These are phyloP conservation scores for Trichocladium antarcticum DNA, from an alignment of 495 filamentous ascomycete genomes.

Conservation along the genomic window DNA sequence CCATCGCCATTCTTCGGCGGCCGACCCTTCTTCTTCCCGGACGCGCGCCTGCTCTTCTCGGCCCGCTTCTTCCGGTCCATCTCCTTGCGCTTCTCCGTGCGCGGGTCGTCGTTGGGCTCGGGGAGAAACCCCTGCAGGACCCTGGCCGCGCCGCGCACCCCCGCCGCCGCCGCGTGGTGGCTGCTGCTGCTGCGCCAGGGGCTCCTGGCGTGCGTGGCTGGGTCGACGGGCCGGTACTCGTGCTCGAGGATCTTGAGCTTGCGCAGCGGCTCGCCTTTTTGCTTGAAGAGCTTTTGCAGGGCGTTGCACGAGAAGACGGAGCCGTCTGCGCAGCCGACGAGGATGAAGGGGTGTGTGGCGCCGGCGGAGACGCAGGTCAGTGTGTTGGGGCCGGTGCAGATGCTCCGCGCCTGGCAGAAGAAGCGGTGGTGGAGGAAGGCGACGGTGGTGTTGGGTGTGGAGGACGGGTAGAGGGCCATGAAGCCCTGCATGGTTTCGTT, in stretches of 20 bases:
- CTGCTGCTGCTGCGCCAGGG: not conserved
- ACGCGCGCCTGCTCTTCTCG: conserved; percentile 47
- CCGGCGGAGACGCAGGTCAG: conserved; percentile 36
- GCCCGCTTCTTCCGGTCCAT: conserved; percentile 43
- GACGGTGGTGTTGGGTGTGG: conserved; percentile 36
- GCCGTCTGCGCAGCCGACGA: conserved; percentile 36
- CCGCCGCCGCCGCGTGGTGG: not conserved
- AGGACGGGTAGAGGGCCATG: conserved; percentile 35
- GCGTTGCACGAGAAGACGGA: conserved; percentile 37
- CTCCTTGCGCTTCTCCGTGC: conserved; percentile 52
- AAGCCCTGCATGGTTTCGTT: conserved; percentile 37
- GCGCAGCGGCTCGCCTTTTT: conserved; percentile 31
- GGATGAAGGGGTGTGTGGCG: conserved; percentile 33
- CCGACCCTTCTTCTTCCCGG: conserved; percentile 39
- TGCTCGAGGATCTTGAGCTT: conserved; percentile 40
- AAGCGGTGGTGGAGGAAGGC: conserved; percentile 36
- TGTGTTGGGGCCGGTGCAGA: conserved; percentile 34
- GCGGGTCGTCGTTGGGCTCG: conserved; percentile 54
- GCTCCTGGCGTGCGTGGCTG: not conserved
- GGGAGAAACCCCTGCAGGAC: conserved; percentile 36
- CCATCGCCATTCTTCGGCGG: conserved; percentile 17
- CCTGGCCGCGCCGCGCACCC: conserved; percentile 25
- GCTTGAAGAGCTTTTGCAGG: conserved; percentile 36
- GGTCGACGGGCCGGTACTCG: conserved; percentile 27
- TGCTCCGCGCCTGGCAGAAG: conserved; percentile 37